Base-by-base conservation (phyloP, 805 yeast species). In the Wickerhamiella bombiphila region DNA sequence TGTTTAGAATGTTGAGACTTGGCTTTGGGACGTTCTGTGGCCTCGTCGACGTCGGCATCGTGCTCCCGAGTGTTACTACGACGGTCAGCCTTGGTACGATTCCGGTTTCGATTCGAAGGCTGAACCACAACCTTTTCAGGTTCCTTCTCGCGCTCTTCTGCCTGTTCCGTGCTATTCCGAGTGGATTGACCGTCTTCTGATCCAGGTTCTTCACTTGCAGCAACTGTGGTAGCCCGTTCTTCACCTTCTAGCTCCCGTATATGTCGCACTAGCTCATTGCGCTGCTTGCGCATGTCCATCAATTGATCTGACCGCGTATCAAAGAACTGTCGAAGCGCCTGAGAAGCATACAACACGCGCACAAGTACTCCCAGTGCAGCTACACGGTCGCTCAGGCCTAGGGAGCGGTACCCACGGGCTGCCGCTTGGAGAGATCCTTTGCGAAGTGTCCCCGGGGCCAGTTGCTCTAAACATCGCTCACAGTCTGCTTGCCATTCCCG, bases 251-350 rank as follows among this genome's bases (percentile, higher is more conserved):
- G 26, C 26, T 24, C 26, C 11, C 26, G 26, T n/a, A n/a, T n/a
- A n/a, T n/a, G n/a, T n/a, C n/a, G n/a, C 26, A 9, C 26, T 24
- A 24, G 13, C 36, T 81, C 93, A 28, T 77, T 59, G 43, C 83
- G 66, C 37, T 72, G 76, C 43, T 85, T 67, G 48, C 93, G 69
- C 21, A 78, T 53, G 19, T 60, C 59, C 0, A 80, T 65, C 1
- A 78, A 64, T 22, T 70, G 71, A 18, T 78, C 91, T 56, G 78
- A 63, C 42, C 80, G 72, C 41, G 66, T 63, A 39, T 82, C 94
- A 42, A 82, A 69, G 49, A 72, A 67, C 4, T 60, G 58, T 48
- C 93, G 66, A 20, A 83, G 72, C 1, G 66, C 51, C 2, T 67
- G 58, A 4, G 86, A 72, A 32, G 69, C 70, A 19, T 72, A 65